phyloP scores from a whole-genome alignment of 768 basidiomycete species.

The Macrolepiota dolichaula region DNA sequence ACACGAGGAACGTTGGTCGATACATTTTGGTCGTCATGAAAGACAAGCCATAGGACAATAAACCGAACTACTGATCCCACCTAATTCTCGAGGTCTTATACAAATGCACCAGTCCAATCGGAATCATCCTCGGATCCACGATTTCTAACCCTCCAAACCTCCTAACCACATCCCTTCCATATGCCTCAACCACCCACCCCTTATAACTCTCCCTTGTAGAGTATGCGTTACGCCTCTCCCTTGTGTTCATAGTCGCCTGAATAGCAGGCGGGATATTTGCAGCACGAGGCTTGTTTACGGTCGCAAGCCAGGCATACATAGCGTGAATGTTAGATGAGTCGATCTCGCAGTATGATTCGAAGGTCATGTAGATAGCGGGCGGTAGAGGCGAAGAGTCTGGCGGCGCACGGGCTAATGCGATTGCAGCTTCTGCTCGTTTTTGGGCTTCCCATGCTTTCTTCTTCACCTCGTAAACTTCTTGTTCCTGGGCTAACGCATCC shows the following conservation, averaged over 20 bases:
- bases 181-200: slow-evolving; percentile 33
- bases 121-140: neutral
- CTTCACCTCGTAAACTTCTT: slow-evolving; percentile 1
- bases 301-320: neutral
- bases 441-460: neutral
- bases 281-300: neutral
- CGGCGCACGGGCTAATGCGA: neutral
- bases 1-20: too few species aligned
- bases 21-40: too few species aligned
- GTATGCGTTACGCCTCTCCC: slow-evolving; percentile 1
- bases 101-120: neutral
- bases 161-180: slow-evolving; percentile 35
- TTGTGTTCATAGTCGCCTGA: neutral
- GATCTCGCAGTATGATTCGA: slow-evolving; percentile 3
- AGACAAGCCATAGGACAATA: too few species aligned
- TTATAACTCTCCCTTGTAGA: slow-evolving; percentile 25
- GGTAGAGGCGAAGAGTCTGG: neutral
- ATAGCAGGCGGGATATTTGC: neutral
- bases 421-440: neutral
- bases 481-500: slow-evolving; percentile 1
- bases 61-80: neutral
- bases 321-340: neutral
- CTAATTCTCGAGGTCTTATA: neutral
- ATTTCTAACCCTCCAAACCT: slow-evolving; percentile 20
- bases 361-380: neutral